Conservation (phyloP, 2,329 filamentous ascomycete genomes). For the Pleochaeta shiraiana region DNA sequence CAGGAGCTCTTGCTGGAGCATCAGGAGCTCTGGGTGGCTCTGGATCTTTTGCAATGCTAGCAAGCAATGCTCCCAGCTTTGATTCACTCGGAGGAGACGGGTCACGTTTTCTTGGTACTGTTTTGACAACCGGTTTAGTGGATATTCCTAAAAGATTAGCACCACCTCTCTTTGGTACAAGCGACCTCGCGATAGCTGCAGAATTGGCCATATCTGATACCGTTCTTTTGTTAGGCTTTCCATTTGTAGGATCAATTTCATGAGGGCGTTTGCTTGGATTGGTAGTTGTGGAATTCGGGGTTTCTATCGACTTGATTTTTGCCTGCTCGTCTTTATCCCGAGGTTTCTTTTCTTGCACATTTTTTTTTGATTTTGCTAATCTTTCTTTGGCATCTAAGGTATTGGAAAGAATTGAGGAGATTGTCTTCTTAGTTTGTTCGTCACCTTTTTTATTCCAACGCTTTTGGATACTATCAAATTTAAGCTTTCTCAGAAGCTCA, state of each 20-base stretch:
- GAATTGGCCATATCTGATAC: conserved; percentile 15
- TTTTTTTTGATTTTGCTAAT: conserved; percentile 24
- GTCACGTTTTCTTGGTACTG: conserved; percentile 18
- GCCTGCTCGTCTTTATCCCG: conserved; percentile 12
- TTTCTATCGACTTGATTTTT: conserved; percentile 11
- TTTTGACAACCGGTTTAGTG: conserved; percentile 13
- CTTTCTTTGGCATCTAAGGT: conserved; percentile 16
- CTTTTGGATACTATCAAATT: conserved; percentile 41
- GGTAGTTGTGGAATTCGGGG: conserved; percentile 7
- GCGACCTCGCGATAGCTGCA: conserved; percentile 10
- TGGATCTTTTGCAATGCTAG: conserved; percentile 17
- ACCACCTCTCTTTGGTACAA: conserved; percentile 12
- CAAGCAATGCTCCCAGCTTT: conserved; percentile 17
- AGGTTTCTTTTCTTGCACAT: conserved; percentile 15
- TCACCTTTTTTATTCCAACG: conserved; percentile 41
- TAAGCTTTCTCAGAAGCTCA: conserved; percentile 36
- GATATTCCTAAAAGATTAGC: conserved; percentile 15
- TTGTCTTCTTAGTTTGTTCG: conserved; percentile 37
- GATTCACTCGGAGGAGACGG: conserved; percentile 16
- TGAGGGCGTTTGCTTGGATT: conserved; percentile 16
- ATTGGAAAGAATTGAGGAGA: conserved; percentile 30
- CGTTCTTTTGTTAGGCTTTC: conserved; percentile 18
- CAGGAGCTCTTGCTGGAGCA: conserved; percentile 20
- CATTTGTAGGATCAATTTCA: conserved; percentile 15
- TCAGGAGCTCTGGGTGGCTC: conserved; percentile 16